Percentiles rank a stretch among this genome's conserved stretches.
Conservation (phyloP, 441 rosid genomes). For the Adansonia grandidieri region DNA sequence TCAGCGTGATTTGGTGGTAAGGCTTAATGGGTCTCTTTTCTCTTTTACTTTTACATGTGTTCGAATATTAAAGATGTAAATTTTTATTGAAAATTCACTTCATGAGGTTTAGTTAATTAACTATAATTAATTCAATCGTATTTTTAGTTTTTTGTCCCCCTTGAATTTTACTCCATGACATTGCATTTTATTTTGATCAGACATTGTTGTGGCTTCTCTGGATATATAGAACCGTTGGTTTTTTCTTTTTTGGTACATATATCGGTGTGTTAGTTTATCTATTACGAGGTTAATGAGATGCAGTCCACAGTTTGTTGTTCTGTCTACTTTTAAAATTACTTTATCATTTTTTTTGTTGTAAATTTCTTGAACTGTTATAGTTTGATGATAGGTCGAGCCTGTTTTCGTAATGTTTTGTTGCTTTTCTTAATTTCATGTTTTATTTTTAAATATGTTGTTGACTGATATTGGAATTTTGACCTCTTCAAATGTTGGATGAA, state of each 20-base stretch:
- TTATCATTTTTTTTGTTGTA: neutral
- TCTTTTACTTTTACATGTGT: neutral
- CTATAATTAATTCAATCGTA: neutral
- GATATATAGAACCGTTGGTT: neutral
- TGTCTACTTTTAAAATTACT: neutral
- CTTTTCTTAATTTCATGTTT: neutral
- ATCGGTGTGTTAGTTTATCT: neutral
- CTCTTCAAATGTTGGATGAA: neutral
- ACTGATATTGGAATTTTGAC: neutral
- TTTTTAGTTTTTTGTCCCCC: neutral
- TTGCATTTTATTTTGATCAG: neutral
- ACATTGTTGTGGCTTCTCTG: neutral
- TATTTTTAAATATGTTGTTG: neutral
- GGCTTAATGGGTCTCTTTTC: conserved; percentile 22
- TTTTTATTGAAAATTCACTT: neutral
- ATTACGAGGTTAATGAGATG: neutral
- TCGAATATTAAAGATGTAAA: neutral
- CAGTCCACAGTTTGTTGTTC: neutral
- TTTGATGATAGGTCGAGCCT: neutral
- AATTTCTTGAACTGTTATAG: neutral
- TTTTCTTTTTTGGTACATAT: neutral
- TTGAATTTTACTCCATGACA: neutral
- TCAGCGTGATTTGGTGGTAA: conserved; percentile 57
- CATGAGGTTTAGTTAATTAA: neutral
- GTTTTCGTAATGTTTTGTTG: neutral